phyloP scores from a whole-genome alignment of 192 early-diverging fungal species.

The Coemansia sp. region DNA sequence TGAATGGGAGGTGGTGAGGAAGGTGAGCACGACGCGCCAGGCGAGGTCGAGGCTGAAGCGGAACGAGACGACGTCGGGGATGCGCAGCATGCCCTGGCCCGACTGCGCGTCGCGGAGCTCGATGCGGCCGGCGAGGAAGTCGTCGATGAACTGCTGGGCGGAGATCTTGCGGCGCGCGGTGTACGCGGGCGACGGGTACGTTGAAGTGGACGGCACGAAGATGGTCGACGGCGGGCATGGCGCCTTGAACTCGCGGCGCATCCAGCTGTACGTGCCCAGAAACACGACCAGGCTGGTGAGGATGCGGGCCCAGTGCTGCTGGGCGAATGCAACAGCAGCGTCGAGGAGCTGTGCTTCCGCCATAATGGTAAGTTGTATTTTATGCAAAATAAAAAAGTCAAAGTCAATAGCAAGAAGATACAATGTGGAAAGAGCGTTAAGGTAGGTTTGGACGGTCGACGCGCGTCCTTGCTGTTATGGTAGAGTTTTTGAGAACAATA shows the following conservation, averaged over 20 bases:
- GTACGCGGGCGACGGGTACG: slow-evolving; percentile 45
- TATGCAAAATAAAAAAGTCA: neutral
- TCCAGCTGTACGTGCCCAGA: slow-evolving; percentile 27
- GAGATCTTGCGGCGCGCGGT: slow-evolving; percentile 39
- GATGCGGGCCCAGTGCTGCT: slow-evolving; percentile 24
- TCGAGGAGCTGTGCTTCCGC: slow-evolving; percentile 11
- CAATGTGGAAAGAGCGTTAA: neutral
- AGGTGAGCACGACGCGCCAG: slow-evolving; percentile 21
- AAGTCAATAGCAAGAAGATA: neutral
- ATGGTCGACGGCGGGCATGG: slow-evolving; percentile 29
- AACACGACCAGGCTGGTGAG: slow-evolving; percentile 18
- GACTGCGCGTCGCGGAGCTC: slow-evolving; percentile 52
- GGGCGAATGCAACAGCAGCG: slow-evolving; percentile 1
- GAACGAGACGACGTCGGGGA: slow-evolving; percentile 41
- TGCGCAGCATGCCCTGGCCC: slow-evolving; percentile 36
- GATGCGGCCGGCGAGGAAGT: slow-evolving; percentile 43
- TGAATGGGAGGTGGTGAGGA: slow-evolving; percentile 28
- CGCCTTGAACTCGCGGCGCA: slow-evolving; percentile 20
- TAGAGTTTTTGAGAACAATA: neutral
- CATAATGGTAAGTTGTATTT: slow-evolving; percentile 2
- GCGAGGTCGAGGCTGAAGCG: slow-evolving; percentile 22
- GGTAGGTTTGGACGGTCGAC: neutral
- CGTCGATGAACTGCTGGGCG: slow-evolving; percentile 38
- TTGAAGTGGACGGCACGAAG: slow-evolving; percentile 51
- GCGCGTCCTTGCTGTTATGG: neutral